These are phyloP conservation scores for Candida manassasensis DNA, from an alignment of 805 yeast species.

Conservation along the genomic window DNA sequence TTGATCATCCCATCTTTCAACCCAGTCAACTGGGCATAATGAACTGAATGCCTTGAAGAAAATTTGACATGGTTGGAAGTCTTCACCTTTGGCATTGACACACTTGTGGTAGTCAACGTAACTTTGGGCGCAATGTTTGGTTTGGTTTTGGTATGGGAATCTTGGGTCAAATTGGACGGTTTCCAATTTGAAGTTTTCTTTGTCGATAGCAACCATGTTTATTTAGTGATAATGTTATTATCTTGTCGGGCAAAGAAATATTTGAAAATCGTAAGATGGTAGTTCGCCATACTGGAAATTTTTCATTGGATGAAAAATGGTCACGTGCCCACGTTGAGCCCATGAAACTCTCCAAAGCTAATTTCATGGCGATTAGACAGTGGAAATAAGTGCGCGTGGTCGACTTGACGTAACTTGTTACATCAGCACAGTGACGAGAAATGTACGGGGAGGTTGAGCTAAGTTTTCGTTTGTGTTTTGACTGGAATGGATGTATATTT, in stretches of 20 bases:
- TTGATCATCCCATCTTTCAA: constrained; percentile 84
- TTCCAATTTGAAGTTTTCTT: constrained; percentile 37
- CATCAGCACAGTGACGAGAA: no score
- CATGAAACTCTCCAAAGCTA: no score
- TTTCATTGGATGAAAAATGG: constrained; percentile 7
- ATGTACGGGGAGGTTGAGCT: no score
- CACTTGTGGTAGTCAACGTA: constrained; percentile 98
- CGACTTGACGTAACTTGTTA: no score
- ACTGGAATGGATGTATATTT: no score
- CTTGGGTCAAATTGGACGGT: constrained; percentile 72
- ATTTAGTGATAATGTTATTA: no score
- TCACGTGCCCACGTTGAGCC: constrained; percentile 2
- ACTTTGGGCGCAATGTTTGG: constrained; percentile 97
- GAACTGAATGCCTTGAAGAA: constrained; percentile 89
- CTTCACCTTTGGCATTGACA: constrained; percentile 95
- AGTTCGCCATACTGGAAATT: background rate
- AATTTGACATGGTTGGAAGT: constrained; percentile 94
- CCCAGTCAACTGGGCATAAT: constrained; percentile 81
- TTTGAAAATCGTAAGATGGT: constrained; percentile 5
- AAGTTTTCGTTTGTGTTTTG: no score
- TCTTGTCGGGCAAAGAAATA: no score
- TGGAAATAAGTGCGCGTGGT: no score
- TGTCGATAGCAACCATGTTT: constrained; percentile 31
- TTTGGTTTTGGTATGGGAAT: constrained; percentile 96
- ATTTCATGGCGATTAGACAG: no score